These are phyloP conservation scores for Pichia sp. DNA, from an alignment of 1,139 yeast genomes.

Conservation along the genomic window DNA sequence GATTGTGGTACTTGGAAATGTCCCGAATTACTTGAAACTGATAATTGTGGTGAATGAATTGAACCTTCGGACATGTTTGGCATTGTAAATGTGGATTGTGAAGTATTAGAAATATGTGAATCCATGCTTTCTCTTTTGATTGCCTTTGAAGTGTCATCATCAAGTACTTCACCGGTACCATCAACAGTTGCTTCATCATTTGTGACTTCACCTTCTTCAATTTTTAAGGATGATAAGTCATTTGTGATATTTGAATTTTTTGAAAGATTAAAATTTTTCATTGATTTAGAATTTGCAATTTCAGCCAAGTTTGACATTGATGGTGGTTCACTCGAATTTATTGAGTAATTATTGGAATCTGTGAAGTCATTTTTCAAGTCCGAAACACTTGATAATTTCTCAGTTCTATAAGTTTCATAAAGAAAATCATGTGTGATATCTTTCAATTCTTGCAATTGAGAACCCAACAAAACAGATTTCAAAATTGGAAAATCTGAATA, in stretches of 20 bases:
- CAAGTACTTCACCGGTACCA: background rate
- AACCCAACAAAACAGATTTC: constrained; percentile 62
- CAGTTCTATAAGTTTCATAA: constrained; percentile 71
- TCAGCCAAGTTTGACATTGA: constrained; percentile 62
- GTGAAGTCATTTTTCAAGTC: constrained; percentile 24
- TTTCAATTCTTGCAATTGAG: constrained; percentile 73
- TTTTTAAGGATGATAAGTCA: constrained; percentile 17
- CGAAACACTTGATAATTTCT: constrained; percentile 37
- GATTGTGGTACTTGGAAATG: constrained; percentile 28
- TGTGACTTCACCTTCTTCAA: constrained; percentile 16
- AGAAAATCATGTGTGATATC: constrained; percentile 61
- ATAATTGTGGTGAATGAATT: constrained; percentile 30
- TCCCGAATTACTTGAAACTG: constrained; percentile 4
- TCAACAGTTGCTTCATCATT: constrained; percentile 15
- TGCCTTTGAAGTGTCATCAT: constrained; percentile 5
- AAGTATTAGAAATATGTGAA: constrained; percentile 34
- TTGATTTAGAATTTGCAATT: constrained; percentile 36
- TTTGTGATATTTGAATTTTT: constrained; percentile 2
- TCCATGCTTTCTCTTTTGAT: constrained; percentile 18
- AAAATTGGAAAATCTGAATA: constrained; percentile 59
- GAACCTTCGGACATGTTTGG: constrained; percentile 30
- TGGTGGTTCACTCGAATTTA: constrained; percentile 33
- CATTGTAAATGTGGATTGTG: constrained; percentile 48
- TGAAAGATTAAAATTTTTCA: constrained; percentile 24
- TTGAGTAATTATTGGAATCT: constrained; percentile 8